A percentile compares a stretch with the other conserved stretches of the same genome.
phyloP scores from a whole-genome alignment of 1,284 basidiomycete species.

The Ustilago crameri region DNA sequence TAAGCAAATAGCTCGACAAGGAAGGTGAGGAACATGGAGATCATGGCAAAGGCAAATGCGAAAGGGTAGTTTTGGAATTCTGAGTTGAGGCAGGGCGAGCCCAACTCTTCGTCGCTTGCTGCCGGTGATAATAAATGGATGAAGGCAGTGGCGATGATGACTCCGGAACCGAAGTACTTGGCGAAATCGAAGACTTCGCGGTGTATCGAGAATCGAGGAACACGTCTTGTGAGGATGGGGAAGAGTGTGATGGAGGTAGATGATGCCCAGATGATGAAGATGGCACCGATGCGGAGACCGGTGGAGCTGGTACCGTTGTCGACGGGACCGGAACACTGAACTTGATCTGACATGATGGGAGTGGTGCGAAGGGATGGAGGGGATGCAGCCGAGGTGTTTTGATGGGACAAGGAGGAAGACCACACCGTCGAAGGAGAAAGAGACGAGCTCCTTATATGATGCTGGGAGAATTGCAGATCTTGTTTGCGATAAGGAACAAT shows the following conservation, averaged over 20 bases:
- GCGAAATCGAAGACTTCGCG: conserved; percentile 73
- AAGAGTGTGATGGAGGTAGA: conserved; percentile 78
- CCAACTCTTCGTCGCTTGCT: conserved; percentile 54
- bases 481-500: not conserved
- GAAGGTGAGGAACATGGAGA: conserved; percentile 62
- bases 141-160: conserved; percentile 79
- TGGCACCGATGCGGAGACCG: conserved; percentile 75
- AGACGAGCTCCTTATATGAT: not conserved
- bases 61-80: conserved; percentile 59
- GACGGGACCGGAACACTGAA: conserved; percentile 36
- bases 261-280: conserved; percentile 83
- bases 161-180: conserved; percentile 87
- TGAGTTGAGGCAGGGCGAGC: conserved; percentile 51
- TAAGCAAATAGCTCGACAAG: conserved; percentile 64
- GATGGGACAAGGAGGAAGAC: not conserved
- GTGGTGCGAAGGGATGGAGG: not conserved
- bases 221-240: conserved; percentile 79
- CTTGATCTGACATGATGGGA: conserved; percentile 31
- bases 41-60: conserved; percentile 64
- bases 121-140: conserved; percentile 69
- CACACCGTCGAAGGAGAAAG: not conserved
- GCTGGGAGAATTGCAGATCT: too few species aligned
- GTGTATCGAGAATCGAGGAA: conserved; percentile 67
- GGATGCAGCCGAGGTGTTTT: not conserved
- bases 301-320: conserved; percentile 37